These are phyloP conservation scores for Crithidia fasciculata DNA, from an alignment of 208 protist species.

Conservation along the genomic window DNA sequence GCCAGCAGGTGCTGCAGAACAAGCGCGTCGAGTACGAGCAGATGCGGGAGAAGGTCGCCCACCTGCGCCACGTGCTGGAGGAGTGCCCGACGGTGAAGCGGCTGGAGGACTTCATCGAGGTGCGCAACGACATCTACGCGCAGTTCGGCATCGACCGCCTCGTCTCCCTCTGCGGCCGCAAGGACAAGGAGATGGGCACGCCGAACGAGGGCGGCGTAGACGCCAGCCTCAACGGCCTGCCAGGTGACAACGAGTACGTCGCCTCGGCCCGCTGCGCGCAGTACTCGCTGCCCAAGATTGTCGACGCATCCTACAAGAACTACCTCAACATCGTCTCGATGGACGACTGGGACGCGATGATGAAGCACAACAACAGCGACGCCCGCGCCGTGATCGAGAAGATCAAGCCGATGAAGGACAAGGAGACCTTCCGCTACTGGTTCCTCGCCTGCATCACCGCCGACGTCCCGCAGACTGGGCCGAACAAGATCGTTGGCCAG, in stretches of 20 bases:
- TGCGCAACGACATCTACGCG: slow-evolving; percentile 66
- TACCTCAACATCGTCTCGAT: slow-evolving; percentile 67
- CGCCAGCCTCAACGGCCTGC: slow-evolving; percentile 34
- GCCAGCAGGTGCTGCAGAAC: slow-evolving; percentile 86
- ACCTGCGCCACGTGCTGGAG: slow-evolving; percentile 54
- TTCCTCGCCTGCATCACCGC: slow-evolving; percentile 83
- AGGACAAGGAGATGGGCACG: slow-evolving; percentile 70
- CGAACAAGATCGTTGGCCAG: slow-evolving; percentile 88
- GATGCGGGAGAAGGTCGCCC: slow-evolving; percentile 64
- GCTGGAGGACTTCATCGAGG: slow-evolving; percentile 67
- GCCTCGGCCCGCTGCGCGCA: slow-evolving; percentile 66
- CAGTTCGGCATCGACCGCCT: slow-evolving; percentile 83
- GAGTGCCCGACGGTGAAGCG: slow-evolving; percentile 53
- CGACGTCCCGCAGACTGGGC: slow-evolving; percentile 76
- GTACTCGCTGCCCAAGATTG: slow-evolving; percentile 85
- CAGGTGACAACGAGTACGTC: slow-evolving; percentile 60
- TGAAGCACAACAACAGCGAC: slow-evolving; percentile 48
- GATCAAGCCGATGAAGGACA: slow-evolving; percentile 71
- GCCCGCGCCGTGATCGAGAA: slow-evolving; percentile 49
- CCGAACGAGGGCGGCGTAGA: slow-evolving; percentile 80
- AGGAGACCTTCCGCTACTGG: slow-evolving; percentile 86
- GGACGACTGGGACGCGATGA: slow-evolving; percentile 68
- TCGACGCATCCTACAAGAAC: slow-evolving; percentile 77
- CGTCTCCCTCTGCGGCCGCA: slow-evolving; percentile 69
- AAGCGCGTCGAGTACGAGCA: slow-evolving; percentile 88